Evolutionary conservation across 2,329 filamentous ascomycete species (phyloP), one percentile per base, ranked within the genome.

Genomic region (Fusarium sp.): DNA sequence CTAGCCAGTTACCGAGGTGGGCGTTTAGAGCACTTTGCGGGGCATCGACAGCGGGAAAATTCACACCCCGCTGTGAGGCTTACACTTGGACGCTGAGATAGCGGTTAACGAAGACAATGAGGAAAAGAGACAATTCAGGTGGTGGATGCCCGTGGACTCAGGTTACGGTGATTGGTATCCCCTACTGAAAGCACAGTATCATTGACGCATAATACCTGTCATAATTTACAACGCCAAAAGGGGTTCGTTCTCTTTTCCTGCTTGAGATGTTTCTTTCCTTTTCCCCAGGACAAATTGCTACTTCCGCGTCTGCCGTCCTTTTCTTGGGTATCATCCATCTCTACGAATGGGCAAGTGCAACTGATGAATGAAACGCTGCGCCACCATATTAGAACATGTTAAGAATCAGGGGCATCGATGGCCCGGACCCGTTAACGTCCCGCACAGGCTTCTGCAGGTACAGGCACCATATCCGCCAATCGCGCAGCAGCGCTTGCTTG

Each of bases 321-420:
- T 47, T 58, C 68, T 67, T 69, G 58, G 65, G 72, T 75, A 47
- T 62, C 64, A 75, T 67, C 40, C 38, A 67, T 44, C 44, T 75
- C 72, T 65, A 33, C 33, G 64, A 66, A 74, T 56, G 64, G 72
- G 30, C 60, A 71, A 75, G 69, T 63, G 65, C 47, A 65, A 66
- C 64, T 57, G 65, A 43, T 61, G 57, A 65, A 76, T 78, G 76
- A 78, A 78, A 78, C 76, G 69, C 73, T 75, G 46, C 72, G 76
- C 71, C 76, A 77, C 76, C 76, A 75, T 77, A 76, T 64, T 62
- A 72, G 59, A 67, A 58, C 38, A 56, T 56, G 53, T 67, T 75
- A 73, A 70, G 66, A 50, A 63, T 68, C 43, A 69, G 60, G 56
- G 56, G 58, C 67, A 46, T 69, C 67, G 46, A 69, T 69, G 59